Evolutionary conservation across 352 stramenopile species (phyloP).

Genomic region (Phytopythium chamaehyphon): DNA sequence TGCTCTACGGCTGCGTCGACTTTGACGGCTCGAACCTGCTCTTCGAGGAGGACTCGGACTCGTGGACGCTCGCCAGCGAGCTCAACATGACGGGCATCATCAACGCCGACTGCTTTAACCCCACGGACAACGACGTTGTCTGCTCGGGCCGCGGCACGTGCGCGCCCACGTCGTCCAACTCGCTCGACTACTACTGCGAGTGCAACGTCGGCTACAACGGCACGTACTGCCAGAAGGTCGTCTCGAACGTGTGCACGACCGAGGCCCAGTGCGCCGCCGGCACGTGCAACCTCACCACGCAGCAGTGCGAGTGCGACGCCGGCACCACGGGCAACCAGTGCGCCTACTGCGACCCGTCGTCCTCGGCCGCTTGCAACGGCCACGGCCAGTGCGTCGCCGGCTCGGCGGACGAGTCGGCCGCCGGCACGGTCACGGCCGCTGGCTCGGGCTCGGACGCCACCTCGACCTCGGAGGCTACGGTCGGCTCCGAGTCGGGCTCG

Average conservation of each 20-base stretch:
- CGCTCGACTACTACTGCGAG: slow-evolving; percentile 56
- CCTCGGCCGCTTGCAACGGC: slow-evolving; percentile 50
- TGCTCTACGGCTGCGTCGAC: slow-evolving; percentile 82
- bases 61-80: slow-evolving; percentile 37
- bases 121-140: slow-evolving; percentile 55
- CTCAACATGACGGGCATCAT: slow-evolving; percentile 66
- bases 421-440: slow-evolving; percentile 8
- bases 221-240: slow-evolving; percentile 73
- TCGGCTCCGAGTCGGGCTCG: slow-evolving; percentile 24
- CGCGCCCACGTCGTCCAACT: slow-evolving; percentile 25
- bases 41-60: slow-evolving; percentile 44
- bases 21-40: slow-evolving; percentile 59
- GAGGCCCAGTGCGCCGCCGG: slow-evolving; percentile 62
- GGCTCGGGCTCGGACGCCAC: slow-evolving; percentile 16
- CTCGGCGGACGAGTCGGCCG: slow-evolving; percentile 15
- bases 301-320: slow-evolving; percentile 59
- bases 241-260: slow-evolving; percentile 64
- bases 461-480: slow-evolving; percentile 13
- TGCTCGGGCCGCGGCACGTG: slow-evolving; percentile 77
- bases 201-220: slow-evolving; percentile 79
- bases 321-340: slow-evolving; percentile 72
- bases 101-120: slow-evolving; percentile 55
- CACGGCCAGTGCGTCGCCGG: slow-evolving; percentile 49
- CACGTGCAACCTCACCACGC: slow-evolving; percentile 51
- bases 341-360: slow-evolving; percentile 53